phyloP scores from a whole-genome alignment of 1,139 yeast species.

The Hyphopichia fennica region DNA sequence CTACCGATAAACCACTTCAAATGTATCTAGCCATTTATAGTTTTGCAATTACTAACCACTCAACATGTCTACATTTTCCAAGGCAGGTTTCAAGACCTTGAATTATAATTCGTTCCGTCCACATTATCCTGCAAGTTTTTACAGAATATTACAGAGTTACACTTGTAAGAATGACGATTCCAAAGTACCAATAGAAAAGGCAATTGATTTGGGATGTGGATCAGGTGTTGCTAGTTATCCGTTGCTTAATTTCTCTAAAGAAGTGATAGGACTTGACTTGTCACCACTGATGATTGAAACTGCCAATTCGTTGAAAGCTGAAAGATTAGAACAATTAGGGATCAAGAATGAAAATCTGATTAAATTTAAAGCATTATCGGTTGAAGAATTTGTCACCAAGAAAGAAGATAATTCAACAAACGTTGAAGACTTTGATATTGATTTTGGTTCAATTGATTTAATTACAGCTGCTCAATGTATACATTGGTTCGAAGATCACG shows the following conservation, averaged over 20 bases:
- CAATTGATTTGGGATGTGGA: constrained; percentile 43
- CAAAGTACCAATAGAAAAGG: constrained; percentile 17
- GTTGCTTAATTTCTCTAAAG: constrained; percentile 27
- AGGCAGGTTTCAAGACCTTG: constrained; percentile 54
- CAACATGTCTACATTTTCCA: constrained; percentile 71
- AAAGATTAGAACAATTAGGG: constrained; percentile 24
- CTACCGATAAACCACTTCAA: constrained; percentile 1
- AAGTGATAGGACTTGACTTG: constrained; percentile 36
- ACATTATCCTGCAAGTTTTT: constrained; percentile 58
- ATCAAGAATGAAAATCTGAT: constrained; percentile 26
- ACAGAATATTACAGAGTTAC: constrained; percentile 36
- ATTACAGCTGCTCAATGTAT: constrained; percentile 49
- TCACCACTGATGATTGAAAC: constrained; percentile 35
- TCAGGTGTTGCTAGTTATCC: constrained; percentile 44
- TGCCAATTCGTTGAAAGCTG: constrained; percentile 26
- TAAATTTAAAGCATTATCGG: constrained; percentile 33
- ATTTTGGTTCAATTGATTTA: constrained; percentile 25
- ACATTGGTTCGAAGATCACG: constrained; percentile 46
- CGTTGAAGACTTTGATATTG: constrained; percentile 10
- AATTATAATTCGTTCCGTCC: constrained; percentile 68
- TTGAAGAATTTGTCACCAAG: constrained; percentile 27
- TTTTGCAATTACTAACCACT: not conserved
- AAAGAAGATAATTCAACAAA: not conserved
- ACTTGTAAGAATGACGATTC: constrained; percentile 13
- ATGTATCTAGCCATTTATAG: no score